These are phyloP conservation scores for Butyriboletus loyo DNA, from an alignment of 768 basidiomycete genomes.

Conservation along the genomic window DNA sequence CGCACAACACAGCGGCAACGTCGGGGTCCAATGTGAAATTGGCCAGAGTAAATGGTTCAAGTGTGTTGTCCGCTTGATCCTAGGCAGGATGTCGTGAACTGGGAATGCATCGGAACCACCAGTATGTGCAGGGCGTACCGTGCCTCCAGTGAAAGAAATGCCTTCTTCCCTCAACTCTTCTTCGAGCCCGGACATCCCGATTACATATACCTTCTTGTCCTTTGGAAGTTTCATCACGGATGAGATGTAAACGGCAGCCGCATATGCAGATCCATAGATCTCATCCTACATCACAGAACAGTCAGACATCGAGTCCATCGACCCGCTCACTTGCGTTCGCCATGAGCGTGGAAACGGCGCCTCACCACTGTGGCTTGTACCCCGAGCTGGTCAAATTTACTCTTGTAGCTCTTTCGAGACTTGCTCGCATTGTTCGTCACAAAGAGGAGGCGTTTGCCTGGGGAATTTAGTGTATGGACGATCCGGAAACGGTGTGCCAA, in stretches of 20 bases:
- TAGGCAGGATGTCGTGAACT: conserved; percentile 30
- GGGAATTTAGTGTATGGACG: not conserved
- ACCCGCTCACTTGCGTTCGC: not conserved
- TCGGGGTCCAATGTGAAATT: conserved; percentile 72
- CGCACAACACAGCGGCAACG: conserved; percentile 93
- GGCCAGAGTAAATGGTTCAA: conserved; percentile 63
- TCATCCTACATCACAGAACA: conserved; percentile 65
- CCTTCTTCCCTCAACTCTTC: conserved; percentile 92
- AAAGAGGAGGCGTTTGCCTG: conserved; percentile 83
- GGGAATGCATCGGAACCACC: not conserved
- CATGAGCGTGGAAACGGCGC: conserved; percentile 9
- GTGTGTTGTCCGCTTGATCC: conserved; percentile 83
- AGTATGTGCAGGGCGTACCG: conserved; percentile 47
- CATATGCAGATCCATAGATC: conserved; percentile 94
- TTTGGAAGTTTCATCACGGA: conserved; percentile 86
- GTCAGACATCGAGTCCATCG: not conserved
- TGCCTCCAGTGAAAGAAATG: conserved; percentile 76
- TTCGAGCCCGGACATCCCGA: conserved; percentile 89
- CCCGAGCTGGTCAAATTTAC: conserved; percentile 88
- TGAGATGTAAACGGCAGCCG: conserved; percentile 80
- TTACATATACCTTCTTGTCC: conserved; percentile 92
- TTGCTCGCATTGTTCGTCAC: conserved; percentile 98
- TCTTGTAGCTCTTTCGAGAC: conserved; percentile 82
- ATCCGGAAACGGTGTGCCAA: conserved; percentile 2
- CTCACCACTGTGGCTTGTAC: conserved; percentile 82